Base-by-base conservation (phyloP, 2,329 filamentous ascomycete species). In the Colletotrichum lupini region DNA sequence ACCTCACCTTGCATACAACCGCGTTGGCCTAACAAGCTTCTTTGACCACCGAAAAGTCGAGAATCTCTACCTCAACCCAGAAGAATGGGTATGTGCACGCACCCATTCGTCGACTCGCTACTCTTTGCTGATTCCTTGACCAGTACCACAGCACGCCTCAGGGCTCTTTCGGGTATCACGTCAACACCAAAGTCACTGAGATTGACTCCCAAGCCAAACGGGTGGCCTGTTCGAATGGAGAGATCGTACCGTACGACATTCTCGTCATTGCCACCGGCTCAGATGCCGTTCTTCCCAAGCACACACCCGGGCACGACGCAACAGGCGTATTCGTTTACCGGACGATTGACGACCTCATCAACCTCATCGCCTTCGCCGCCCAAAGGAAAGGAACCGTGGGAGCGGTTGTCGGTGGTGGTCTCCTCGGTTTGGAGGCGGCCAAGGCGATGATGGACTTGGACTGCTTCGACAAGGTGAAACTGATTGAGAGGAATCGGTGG, bases 391-490 rank as follows among this genome's bases (percentile, higher is more conserved):
- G 91, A 5, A 90, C 91, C 2, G 89, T 89, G 2, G 95, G 93
- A 0, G 89, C 91, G 5, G 94, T 97, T 0, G 93, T 98, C 4
- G 95, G 95, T 28, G 95, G 95, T 65, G 95, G 95, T 1, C 82
- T 98, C 28, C 87, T 98, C 0, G 95, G 95, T 0, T 88, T 98
- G 0, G 95, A 98, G 83, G 95, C 95, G 2, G 95, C 94, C 42
- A 97, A 97, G 78, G 95, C 95, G 2, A 95, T 98, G 94, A 92
- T 95, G 85, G 95, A 97, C 79, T 85, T 98, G 9, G 88, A 93
- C 77, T 89, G 91, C 64, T 97, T 93, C 79, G 86, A 88, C 14
- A 90, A 91, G 70, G 93, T 98, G 64, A 93, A 92, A 76, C 85
- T 98, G 9, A 91, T 98, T 64, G 95, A 98, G 82, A 88, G 94